These are phyloP conservation scores for Ceratocystis albifundus DNA, from an alignment of 2,329 filamentous ascomycete species.

Conservation along the genomic window DNA sequence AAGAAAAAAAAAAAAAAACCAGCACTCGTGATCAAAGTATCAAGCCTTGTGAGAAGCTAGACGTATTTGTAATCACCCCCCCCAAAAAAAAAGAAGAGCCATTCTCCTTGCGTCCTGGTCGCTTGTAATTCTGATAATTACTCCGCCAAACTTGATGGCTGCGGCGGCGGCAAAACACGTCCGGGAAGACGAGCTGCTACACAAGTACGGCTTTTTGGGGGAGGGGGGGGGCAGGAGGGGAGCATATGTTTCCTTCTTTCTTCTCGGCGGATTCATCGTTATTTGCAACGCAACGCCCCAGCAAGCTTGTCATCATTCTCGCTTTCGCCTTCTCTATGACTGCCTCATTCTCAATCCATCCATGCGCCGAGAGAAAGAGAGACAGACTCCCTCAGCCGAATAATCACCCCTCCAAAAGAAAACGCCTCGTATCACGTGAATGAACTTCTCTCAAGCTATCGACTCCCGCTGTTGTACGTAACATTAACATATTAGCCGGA, in stretches of 20 bases:
- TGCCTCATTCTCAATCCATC: too few relatives aligned
- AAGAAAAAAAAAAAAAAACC: too few relatives aligned
- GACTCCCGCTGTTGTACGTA: neutral
- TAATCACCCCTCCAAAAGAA: neutral
- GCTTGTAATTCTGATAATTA: neutral
- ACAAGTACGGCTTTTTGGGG: neutral
- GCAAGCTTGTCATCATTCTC: too few relatives aligned
- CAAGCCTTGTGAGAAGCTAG: neutral
- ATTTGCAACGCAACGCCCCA: too few relatives aligned
- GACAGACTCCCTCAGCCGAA: too few relatives aligned
- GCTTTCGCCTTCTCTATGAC: too few relatives aligned
- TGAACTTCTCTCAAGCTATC: neutral
- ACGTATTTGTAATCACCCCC: too few relatives aligned
- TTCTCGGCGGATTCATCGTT: too few relatives aligned
- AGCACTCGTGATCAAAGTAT: neutral
- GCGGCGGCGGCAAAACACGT: neutral
- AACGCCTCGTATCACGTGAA: neutral
- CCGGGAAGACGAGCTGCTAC: constrained; percentile 2
- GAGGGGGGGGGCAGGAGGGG: too few relatives aligned
- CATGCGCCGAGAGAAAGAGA: too few relatives aligned
- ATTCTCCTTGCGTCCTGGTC: neutral
- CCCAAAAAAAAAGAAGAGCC: neutral
- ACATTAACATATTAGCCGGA: neutral
- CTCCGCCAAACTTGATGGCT: neutral
- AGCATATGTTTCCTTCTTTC: neutral